Evolutionary conservation across 306 rosid genomes (phyloP), one percentile per base, ranked within the genome.

Genomic region (Carpinus viminea): DNA sequence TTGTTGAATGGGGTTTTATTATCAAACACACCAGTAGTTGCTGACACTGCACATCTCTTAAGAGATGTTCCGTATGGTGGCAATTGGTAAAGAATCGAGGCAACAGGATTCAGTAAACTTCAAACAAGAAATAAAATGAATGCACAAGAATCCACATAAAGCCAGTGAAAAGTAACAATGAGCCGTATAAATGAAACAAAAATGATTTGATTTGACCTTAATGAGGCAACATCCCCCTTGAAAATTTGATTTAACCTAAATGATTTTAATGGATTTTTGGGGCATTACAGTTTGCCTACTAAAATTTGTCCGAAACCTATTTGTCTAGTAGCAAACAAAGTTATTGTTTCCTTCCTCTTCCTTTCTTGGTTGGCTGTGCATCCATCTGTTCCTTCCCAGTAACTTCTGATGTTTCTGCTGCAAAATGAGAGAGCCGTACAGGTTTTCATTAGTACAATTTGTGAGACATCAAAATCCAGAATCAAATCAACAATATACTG

Each of bases 271-370:
- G 64, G 74, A 60, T 24, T 59, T 16, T 54, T 17, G 50, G 54
- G 54, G 21, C 72, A 80, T 7, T 53, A 31, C 48, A 74, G 50
- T 72, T 43, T 34, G 51, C 78, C 85, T 78, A 43, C 70, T 43
- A 54, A 76, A 70, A 78, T 76, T 65, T 70, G 81, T 69, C 61
- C 62, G 36, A 55, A 66, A 47, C 62, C 76, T 59, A 78, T 65
- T 72, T 47, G 46, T 76, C 79, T 75, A 73, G 70, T 70, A 74
- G 70, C 75, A 72, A 72, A 72, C 69, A 18, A 68, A 72, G 77
- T 82, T 81, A 91, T 84, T 90, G 93, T 76, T 92, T 95, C 78
- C 98, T 85, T 73, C 98, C 96, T 81, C 98, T 88, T 74, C 98
- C 93, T 82, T 89, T 92, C 88, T 90, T 91, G 84, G 85, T 68